Evolutionary conservation across 768 basidiomycete genomes (phyloP), one percentile per base, ranked within the genome.

Genomic region (Pleurotus giganteus): DNA sequence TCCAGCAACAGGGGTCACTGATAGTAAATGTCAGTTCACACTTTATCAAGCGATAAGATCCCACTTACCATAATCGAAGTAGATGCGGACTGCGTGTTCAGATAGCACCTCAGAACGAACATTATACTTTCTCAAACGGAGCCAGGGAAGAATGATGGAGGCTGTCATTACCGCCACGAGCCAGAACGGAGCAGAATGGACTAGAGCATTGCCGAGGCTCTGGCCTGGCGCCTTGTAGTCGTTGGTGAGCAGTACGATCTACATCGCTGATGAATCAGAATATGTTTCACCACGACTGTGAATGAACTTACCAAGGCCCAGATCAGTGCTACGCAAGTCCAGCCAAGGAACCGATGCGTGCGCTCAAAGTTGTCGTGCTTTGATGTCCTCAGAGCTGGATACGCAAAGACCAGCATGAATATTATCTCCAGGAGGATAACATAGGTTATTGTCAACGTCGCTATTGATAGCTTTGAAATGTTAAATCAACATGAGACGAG

Each of bases 111-210:
- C 76, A 28, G 71, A 61, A 12, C 68, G 69, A 29, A 78, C 75
- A 13, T 69, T 63, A 4, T 75, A 69, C 59, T 76, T 72, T 47
- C 73, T 66, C 6, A 79, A 68, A 29, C 74, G 64, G 12, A 72
- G n/a, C 78, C 78, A 79, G 8, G 77, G 75, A 8, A 74, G 66
- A 42, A 72, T 66, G 50, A 78, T 72, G 9, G 76, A 78, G 17
- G 53, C 61, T 34, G 75, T 75, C 60, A 77, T 62, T 46, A 74
- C 61, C 15, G 65, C 57, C 7, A 75, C 68, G 1, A 79, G 64
- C 77, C 77, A 79, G 60, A 76, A 72, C 1, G 76, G 68, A 12
- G 72, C 54, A 2, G 71, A 59, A 7, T 63, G 57, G 17, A 71
- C 61, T 5, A 74, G 64, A 8, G 72, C 71, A n/a, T 27, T 28